A percentile compares a stretch with the other conserved stretches of the same genome.
Conservation (phyloP, 148 eudicot genomes). For the Pouteria glomerata region DNA sequence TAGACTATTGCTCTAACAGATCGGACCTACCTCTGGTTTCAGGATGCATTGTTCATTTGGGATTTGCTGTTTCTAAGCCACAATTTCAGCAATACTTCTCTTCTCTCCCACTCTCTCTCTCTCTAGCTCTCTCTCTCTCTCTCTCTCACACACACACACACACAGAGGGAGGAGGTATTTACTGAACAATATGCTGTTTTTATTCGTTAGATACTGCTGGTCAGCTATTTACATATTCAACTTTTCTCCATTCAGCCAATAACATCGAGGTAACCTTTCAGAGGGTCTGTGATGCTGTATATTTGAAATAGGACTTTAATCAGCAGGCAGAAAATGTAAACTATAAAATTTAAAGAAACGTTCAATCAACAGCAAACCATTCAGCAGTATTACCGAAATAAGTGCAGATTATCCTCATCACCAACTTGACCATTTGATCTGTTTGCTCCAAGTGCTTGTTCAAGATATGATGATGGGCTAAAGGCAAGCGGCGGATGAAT, state of each 20-base stretch:
- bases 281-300: too few relatives aligned
- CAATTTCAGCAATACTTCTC: background rate
- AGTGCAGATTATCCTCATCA: constrained; percentile 33
- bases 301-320: too few relatives aligned
- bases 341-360: background rate
- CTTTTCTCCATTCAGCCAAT: background rate
- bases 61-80: background rate
- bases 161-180: background rate
- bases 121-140: background rate
- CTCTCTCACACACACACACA: too few relatives aligned
- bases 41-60: background rate
- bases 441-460: constrained; percentile 31
- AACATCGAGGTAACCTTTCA: background rate
- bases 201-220: background rate
- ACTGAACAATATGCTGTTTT: background rate
- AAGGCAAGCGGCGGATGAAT: constrained; percentile 56
- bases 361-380: constrained; percentile 34
- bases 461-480: constrained; percentile 42
- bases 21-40: background rate
- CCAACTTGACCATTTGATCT: constrained; percentile 37
- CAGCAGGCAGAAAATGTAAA: background rate
- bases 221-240: background rate
- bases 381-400: constrained; percentile 40
- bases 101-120: background rate
- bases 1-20: background rate